Conservation (phyloP, 1,284 basidiomycete genomes). For the Cutaneotrichosporon sp. region DNA sequence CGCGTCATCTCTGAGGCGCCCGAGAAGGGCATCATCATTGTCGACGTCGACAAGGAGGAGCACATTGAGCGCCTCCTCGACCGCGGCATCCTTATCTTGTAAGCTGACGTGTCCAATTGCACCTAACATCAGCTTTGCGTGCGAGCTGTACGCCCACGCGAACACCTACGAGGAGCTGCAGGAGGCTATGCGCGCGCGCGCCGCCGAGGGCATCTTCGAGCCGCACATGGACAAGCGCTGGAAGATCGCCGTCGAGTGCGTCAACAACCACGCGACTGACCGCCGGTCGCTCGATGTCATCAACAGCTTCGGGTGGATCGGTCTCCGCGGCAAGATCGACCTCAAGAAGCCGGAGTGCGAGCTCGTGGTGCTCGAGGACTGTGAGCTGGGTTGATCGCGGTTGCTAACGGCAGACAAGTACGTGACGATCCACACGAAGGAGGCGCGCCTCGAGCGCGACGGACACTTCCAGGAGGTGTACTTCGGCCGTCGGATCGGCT, state of each 20-base stretch:
- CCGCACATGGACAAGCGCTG: constrained; percentile 71
- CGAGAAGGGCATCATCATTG: constrained; percentile 64
- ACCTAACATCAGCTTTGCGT: constrained; percentile 63
- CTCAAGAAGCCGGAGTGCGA: constrained; percentile 79
- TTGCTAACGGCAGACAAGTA: constrained; percentile 32
- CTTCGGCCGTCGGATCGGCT: constrained; percentile 80
- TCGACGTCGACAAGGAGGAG: constrained; percentile 69
- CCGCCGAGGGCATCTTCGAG: constrained; percentile 60
- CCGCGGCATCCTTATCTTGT: constrained; percentile 84
- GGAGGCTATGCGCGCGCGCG: constrained; percentile 58
- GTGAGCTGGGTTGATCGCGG: constrained; percentile 52
- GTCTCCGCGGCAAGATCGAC: constrained; percentile 74
- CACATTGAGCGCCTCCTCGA: constrained; percentile 72
- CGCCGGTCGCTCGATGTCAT: constrained; percentile 59
- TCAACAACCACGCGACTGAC: constrained; percentile 56
- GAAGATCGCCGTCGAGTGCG: constrained; percentile 75
- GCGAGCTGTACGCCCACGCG: constrained; percentile 73
- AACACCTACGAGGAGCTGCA: constrained; percentile 69
- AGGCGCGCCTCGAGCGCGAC: constrained; percentile 56
- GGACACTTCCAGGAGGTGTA: constrained; percentile 69
- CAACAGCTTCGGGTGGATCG: constrained; percentile 75
- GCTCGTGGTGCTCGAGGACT: constrained; percentile 87
- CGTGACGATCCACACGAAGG: constrained; percentile 27
- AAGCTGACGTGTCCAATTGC: constrained; percentile 31
- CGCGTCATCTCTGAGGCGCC: constrained; percentile 41